Evolutionary conservation across 73 alveolate species (phyloP), one percentile per base, ranked within the genome.

Genomic region (Uronychia binucleata): DNA sequence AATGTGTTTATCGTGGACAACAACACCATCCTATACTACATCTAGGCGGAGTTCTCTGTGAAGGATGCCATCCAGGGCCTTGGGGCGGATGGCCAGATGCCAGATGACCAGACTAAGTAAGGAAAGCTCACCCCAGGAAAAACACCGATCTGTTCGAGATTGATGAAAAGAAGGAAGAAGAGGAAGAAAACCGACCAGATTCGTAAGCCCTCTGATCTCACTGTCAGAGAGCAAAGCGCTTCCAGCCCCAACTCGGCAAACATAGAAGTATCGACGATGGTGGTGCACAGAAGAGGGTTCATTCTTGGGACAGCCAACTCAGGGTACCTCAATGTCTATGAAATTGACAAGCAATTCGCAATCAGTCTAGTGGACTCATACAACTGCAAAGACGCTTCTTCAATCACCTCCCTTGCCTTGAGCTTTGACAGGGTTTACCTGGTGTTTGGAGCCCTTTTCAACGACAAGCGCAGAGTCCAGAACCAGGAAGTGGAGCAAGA

Each of bases 271-370:
- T 46, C 67, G 19, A 46, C 67, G 19, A 46, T 46, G 67, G 67
- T 46, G 19, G 67, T 46, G 67, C 90, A 88, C 57, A 88, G 80
- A 58, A 88, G 80, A 35, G 94, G 94, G 1, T 88, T 88, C 78
- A 86, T 88, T 19, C 86, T 88, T 58, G 94, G 85, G 34, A 67
- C 91, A 11, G 77, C 35, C 57, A 59, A 75, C 33, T 83, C 84
- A 11, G 94, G 94, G 0, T 88, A 30, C 75, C 57, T 88, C 57
- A 87, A 87, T 67, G 79, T 82, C 34, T 88, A 88, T 59, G 91
- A 83, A 58, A 58, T 88, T 19, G 88, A 83, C 34, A 82, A 83
- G 58, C 90, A 82, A 14, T 78, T 33, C 75, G 58, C 84, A 13
- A 82, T 59, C 57, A 83, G 78, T 77, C 94, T 46, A 33, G 88